Evolutionary conservation across 179 eudicot genomes (phyloP).

Genomic region (Beta macrorhiza): DNA sequence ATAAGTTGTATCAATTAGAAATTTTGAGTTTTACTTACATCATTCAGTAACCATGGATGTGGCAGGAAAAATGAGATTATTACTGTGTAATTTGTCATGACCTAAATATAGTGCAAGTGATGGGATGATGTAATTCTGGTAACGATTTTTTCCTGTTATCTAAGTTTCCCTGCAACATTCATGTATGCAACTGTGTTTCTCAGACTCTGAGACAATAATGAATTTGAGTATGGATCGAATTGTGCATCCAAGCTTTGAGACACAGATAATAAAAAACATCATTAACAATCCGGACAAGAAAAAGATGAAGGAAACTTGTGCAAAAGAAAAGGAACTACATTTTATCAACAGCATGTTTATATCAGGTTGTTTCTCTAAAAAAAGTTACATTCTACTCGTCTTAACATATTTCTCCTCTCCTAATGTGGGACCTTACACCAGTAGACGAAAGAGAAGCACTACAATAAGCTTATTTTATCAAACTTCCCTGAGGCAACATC

Average conservation of each 20-base stretch:
- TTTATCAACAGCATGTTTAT: constrained; percentile 1
- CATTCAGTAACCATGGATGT: neutral
- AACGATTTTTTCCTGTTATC: neutral
- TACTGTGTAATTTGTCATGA: no score
- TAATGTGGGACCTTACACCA: constrained; percentile 4
- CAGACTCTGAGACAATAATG: neutral
- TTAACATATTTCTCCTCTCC: constrained; percentile 1
- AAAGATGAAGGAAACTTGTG: neutral
- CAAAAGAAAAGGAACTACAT: constrained; percentile 7
- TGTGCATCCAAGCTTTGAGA: neutral
- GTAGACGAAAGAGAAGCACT: constrained; percentile 10
- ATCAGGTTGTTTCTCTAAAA: constrained; percentile 10
- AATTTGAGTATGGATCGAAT: neutral
- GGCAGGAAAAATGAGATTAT: neutral
- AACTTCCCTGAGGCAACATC: constrained; percentile 15
- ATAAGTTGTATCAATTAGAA: no score
- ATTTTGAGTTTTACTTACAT: no score
- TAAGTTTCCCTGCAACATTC: neutral
- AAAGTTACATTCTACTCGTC: constrained; percentile 8
- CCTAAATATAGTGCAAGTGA: no score
- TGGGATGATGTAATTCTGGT: neutral
- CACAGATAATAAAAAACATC: neutral
- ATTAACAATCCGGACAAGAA: neutral
- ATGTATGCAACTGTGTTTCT: neutral
- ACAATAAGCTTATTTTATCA: constrained; percentile 12